A percentile compares a stretch with the other conserved stretches of the same genome.
phyloP scores from a whole-genome alignment of 805 yeast species.

The Sporopachydermia lactativora region DNA sequence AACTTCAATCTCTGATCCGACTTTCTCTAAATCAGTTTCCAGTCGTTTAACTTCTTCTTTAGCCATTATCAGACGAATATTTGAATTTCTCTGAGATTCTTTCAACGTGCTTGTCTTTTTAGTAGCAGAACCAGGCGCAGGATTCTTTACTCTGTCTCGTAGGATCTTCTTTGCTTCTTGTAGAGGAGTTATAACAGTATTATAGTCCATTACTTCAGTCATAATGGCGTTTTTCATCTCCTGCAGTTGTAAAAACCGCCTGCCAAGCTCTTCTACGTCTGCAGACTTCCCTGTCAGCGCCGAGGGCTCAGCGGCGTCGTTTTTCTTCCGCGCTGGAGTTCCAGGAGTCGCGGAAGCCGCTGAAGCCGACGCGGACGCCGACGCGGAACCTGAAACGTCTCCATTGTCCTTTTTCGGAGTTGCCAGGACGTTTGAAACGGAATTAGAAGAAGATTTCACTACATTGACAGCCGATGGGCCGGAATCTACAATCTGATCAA shows the following conservation, averaged over 20 bases:
- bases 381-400: not conserved
- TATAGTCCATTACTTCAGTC: not conserved
- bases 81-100: not conserved
- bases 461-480: not conserved
- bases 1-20: not conserved
- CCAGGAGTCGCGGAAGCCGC: no score
- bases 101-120: not conserved
- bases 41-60: not conserved
- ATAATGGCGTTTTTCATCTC: not conserved
- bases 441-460: not conserved
- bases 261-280: not conserved
- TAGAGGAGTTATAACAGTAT: not conserved
- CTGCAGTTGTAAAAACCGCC: not conserved
- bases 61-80: not conserved
- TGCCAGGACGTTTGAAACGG: not conserved
- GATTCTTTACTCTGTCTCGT: not conserved
- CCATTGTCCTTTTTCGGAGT: not conserved
- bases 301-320: not conserved
- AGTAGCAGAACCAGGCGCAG: not conserved
- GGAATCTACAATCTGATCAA: not conserved
- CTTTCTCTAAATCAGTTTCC: not conserved
- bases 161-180: not conserved
- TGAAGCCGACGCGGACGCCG: not conserved
- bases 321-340: no score
- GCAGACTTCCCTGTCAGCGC: not conserved